Percentiles rank a stretch among this genome's conserved stretches.
These are phyloP conservation scores for Phanerodontia chrysosporium DNA, from an alignment of 768 basidiomycete genomes.

Conservation along the genomic window DNA sequence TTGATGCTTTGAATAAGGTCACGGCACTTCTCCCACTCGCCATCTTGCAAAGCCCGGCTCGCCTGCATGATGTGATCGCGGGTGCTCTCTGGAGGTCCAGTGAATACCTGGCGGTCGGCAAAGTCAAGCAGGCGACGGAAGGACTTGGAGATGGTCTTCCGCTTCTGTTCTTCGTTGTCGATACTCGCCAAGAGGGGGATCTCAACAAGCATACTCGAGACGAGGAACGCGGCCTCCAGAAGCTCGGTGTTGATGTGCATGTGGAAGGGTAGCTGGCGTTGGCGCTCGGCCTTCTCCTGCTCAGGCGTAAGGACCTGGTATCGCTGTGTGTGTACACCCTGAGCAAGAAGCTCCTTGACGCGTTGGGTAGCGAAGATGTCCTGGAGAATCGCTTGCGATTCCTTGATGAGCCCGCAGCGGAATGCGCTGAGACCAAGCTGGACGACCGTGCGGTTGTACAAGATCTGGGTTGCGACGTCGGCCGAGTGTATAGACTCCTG, in stretches of 20 bases:
- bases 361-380: slow-evolving; percentile 97
- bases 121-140: slow-evolving; percentile 95
- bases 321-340: slow-evolving; percentile 91
- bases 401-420: slow-evolving; percentile 90
- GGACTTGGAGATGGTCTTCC: slow-evolving; percentile 92
- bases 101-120: slow-evolving; percentile 96
- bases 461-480: slow-evolving; percentile 94
- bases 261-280: slow-evolving; percentile 96
- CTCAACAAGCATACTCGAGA: slow-evolving; percentile 98
- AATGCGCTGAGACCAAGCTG: slow-evolving; percentile 97
- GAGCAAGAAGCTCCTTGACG: slow-evolving; percentile 95
- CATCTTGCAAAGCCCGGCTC: slow-evolving; percentile 91
- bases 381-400: slow-evolving; percentile 86
- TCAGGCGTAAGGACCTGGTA: slow-evolving; percentile 86
- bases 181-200: slow-evolving; percentile 93
- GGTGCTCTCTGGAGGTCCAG: slow-evolving; percentile 97
- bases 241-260: slow-evolving; percentile 99
- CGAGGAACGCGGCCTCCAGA: slow-evolving; percentile 94
- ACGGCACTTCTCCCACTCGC: slow-evolving; percentile 94
- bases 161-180: slow-evolving; percentile 89
- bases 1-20: slow-evolving; percentile 95
- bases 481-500: slow-evolving; percentile 96
- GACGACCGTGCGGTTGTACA: slow-evolving; percentile 96
- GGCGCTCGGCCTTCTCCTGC: slow-evolving; percentile 95
- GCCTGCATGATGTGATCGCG: slow-evolving; percentile 99